phyloP scores from a whole-genome alignment of 768 basidiomycete species.

The Hericium alpestre region DNA sequence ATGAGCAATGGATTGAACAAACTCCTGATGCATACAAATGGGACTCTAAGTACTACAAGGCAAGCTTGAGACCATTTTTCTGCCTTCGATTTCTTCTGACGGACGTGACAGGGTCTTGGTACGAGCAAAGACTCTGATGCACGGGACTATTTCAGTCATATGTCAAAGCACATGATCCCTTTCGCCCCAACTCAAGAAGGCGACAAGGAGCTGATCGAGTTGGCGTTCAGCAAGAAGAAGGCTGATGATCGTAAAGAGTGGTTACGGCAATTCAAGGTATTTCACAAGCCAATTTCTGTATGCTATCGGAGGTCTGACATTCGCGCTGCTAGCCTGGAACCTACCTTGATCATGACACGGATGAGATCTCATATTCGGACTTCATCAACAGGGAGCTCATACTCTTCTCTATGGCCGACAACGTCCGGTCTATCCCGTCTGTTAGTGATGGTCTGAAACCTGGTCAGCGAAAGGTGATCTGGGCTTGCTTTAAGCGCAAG shows the following conservation, averaged over 20 bases:
- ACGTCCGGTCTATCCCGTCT: conserved; percentile 94
- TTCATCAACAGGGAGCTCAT: conserved; percentile 98
- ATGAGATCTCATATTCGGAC: conserved; percentile 80
- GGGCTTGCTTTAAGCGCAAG: conserved; percentile 93
- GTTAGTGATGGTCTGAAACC: conserved; percentile 92
- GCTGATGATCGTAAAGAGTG: conserved; percentile 98
- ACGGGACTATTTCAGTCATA: conserved; percentile 84
- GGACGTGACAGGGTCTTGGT: conserved; percentile 73
- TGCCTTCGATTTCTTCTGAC: conserved; percentile 1
- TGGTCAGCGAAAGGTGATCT: conserved; percentile 93
- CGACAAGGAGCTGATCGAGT: conserved; percentile 84
- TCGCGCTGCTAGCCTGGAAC: conserved; percentile 66
- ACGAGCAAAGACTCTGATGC: conserved; percentile 86
- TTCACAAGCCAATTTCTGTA: conserved; percentile 2
- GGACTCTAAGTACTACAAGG: conserved; percentile 97
- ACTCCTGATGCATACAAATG: conserved; percentile 73
- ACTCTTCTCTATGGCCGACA: conserved; percentile 98
- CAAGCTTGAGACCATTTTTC: conserved; percentile 22
- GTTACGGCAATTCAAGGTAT: conserved; percentile 84
- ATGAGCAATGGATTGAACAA: conserved; percentile 80
- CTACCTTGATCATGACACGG: conserved; percentile 78
- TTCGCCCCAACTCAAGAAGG: conserved; percentile 74
- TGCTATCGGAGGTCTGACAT: background rate
- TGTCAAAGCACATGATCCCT: conserved; percentile 90
- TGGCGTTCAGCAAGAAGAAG: conserved; percentile 99